Percentiles rank a stretch among this genome's conserved stretches.
Conservation (phyloP, 1,284 basidiomycete genomes). For the Pseudozyma sp. region DNA sequence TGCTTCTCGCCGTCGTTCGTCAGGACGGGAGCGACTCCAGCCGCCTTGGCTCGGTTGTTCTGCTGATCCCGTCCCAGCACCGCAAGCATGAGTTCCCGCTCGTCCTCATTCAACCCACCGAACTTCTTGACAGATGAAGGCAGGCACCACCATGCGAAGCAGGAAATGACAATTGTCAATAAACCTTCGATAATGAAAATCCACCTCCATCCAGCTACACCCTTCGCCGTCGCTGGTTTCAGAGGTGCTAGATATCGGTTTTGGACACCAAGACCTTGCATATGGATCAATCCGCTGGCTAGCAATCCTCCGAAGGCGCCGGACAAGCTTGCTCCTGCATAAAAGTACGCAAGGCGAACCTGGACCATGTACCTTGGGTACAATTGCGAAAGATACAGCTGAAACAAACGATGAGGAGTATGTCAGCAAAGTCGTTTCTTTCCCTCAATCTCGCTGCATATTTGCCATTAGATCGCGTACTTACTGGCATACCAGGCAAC, state of each 20-base stretch:
- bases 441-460: background rate
- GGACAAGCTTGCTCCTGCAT: slow-evolving; percentile 65
- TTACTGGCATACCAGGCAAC: slow-evolving; percentile 72
- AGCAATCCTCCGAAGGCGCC: slow-evolving; percentile 67
- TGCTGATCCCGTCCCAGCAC: slow-evolving; percentile 68
- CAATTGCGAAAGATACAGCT: slow-evolving; percentile 34
- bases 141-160: slow-evolving; percentile 73
- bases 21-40: slow-evolving; percentile 69
- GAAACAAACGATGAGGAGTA: background rate
- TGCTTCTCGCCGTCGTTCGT: slow-evolving; percentile 17
- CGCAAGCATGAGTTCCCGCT: slow-evolving; percentile 72
- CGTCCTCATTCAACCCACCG: slow-evolving; percentile 72
- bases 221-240: slow-evolving; percentile 10
- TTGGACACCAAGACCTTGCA: slow-evolving; percentile 73
- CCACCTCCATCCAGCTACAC: slow-evolving; percentile 70
- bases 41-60: slow-evolving; percentile 70
- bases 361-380: slow-evolving; percentile 50
- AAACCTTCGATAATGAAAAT: slow-evolving; percentile 77
- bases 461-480: background rate
- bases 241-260: slow-evolving; percentile 14
- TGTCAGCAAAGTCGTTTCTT: background rate
- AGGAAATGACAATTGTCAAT: slow-evolving; percentile 72
- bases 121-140: slow-evolving; percentile 75
- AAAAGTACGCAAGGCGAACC: slow-evolving; percentile 39
- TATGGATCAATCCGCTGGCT: slow-evolving; percentile 74